A percentile compares a stretch with the other conserved stretches of the same genome.
These are phyloP conservation scores for Hirsutella minnesotensis DNA, from an alignment of 2,329 filamentous ascomycete species.

Conservation along the genomic window DNA sequence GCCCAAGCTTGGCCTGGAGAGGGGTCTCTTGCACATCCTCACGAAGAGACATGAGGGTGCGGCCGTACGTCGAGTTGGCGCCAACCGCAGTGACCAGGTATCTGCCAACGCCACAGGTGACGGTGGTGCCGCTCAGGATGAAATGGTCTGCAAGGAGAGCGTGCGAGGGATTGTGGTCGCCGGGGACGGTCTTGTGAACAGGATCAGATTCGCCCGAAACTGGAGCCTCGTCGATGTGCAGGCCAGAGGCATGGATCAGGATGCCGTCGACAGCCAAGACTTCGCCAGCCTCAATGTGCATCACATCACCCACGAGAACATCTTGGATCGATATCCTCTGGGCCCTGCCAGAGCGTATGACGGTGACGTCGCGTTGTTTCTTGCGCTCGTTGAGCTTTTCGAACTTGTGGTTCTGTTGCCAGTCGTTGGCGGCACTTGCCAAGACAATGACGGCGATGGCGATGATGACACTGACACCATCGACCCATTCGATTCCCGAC, in stretches of 20 bases:
- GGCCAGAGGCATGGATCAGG: constrained; percentile 40
- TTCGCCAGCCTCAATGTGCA: constrained; percentile 63
- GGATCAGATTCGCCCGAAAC: constrained; percentile 67
- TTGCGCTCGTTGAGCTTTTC: constrained; percentile 73
- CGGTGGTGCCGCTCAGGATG: constrained; percentile 68
- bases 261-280: constrained; percentile 60
- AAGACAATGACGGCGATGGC: constrained; percentile 66
- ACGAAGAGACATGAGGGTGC: constrained; percentile 66
- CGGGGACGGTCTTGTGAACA: constrained; percentile 48
- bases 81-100: constrained; percentile 68
- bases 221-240: constrained; percentile 62
- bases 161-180: constrained; percentile 47
- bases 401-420: constrained; percentile 72
- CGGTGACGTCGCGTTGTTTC: constrained; percentile 61
- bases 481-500: constrained; percentile 64
- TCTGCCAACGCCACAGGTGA: constrained; percentile 62
- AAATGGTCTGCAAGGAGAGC: constrained; percentile 54
- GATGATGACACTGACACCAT: constrained; percentile 68
- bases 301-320: constrained; percentile 60
- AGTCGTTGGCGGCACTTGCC: constrained; percentile 70
- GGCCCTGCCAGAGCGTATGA: constrained; percentile 62
- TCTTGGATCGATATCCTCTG: constrained; percentile 60
- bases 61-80: constrained; percentile 62
- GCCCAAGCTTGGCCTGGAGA: constrained; percentile 64
- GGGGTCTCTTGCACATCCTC: constrained; percentile 70